Evolutionary conservation across 2,329 filamentous ascomycete genomes (phyloP).

Genomic region (Chalaropsis ovoidea): DNA sequence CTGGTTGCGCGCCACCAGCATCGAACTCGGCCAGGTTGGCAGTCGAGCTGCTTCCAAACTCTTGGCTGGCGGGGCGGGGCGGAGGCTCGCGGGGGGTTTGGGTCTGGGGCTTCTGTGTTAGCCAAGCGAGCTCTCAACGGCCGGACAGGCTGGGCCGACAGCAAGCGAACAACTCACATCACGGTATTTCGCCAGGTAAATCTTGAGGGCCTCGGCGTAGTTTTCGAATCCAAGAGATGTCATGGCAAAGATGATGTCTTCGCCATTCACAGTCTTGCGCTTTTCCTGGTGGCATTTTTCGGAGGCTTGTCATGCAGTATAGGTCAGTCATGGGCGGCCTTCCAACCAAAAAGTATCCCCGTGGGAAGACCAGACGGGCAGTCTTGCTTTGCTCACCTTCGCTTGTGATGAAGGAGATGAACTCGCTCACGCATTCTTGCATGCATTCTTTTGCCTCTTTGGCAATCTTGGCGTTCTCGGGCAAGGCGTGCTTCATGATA

Average conservation of each 20-base stretch:
- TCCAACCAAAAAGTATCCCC: neutral
- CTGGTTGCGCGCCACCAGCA: constrained; percentile 28
- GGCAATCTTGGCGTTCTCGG: constrained; percentile 96
- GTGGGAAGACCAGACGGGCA: neutral
- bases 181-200: constrained; percentile 93
- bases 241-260: constrained; percentile 98
- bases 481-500: constrained; percentile 96
- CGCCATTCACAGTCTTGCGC: constrained; percentile 96
- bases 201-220: constrained; percentile 94
- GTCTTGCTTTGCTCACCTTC: constrained; percentile 58
- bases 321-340: neutral
- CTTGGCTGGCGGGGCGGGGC: constrained; percentile 20
- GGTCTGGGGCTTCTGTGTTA: constrained; percentile 13
- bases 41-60: constrained; percentile 19
- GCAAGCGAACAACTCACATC: constrained; percentile 59
- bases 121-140: neutral
- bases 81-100: constrained; percentile 19
- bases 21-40: constrained; percentile 32
- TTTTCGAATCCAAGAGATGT: constrained; percentile 98
- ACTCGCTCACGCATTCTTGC: constrained; percentile 99
- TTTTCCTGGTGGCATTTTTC: constrained; percentile 99
- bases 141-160: too few relatives aligned
- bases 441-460: constrained; percentile 99
- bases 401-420: constrained; percentile 99
- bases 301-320: constrained; percentile 52